Base-by-base conservation (phyloP, 176 grass and related monocot species). In the Carex pumila region DNA sequence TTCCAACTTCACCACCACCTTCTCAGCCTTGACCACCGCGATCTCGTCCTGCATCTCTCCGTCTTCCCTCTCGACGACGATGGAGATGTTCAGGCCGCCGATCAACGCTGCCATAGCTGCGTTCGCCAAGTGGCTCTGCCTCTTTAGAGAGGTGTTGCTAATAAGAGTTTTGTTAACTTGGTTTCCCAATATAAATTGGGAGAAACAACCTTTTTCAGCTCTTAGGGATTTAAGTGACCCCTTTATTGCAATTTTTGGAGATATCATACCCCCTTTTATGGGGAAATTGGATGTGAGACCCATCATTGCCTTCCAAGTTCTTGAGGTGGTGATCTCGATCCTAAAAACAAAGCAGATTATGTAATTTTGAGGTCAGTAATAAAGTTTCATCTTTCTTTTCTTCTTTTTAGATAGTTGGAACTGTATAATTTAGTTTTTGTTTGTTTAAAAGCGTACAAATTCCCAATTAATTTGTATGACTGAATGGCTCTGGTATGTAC, bases 131-230 rank as follows among this genome's bases (percentile, higher is more conserved):
- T 98, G 95, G 92, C 85, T 98, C 19, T 92, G 92, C n/a, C 88
- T 98, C 3, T 98, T 94, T 86, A 75, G 92, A 76, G 92, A 93
- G 85, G 95, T 98, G 41, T 67, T 98, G 11, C 90, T 98, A 60
- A 91, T 98, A 6, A 91, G 92, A 25, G 95, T 98, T 12, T 86
- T 98, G 6, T 80, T 98, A 82, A 94, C 91, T 45, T 98, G 95
- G 95, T 98, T 98, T 85, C 95, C 95, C 75, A 95, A 98, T 88
- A 87, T 98, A 68, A 92, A 92, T 31, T 98, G 95, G 95, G 95
- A 98, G 25, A 92, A 91, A 32, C 95, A 95, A 75, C 92, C 95
- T 17, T 92, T 98, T 62, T 98, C 95, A 2, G 92, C 95, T 7
- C 80, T 98, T 62, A 85, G 92, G 12, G 92, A 95, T 83, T 89